These are phyloP conservation scores for Pyrrhoderma lamaoense DNA, from an alignment of 1,284 basidiomycete genomes.

Conservation along the genomic window DNA sequence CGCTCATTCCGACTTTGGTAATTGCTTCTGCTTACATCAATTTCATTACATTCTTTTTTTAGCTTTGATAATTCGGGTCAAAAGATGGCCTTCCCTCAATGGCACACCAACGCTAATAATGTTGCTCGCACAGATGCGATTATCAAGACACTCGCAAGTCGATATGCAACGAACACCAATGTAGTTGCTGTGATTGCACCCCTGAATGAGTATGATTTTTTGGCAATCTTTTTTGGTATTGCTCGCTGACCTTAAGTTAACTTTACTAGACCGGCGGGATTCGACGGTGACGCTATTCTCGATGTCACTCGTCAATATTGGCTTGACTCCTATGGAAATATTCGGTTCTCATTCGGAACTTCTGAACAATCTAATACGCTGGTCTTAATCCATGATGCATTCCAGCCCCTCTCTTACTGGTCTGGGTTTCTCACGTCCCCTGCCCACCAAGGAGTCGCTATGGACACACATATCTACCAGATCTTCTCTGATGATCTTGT, in stretches of 20 bases:
- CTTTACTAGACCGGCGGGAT: constrained; percentile 68
- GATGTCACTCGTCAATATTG: constrained; percentile 62
- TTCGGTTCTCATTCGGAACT: constrained; percentile 58
- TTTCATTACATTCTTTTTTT: constrained; percentile 2
- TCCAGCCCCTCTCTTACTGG: constrained; percentile 76
- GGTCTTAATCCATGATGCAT: constrained; percentile 78
- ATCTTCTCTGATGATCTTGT: constrained; percentile 64
- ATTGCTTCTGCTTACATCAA: neutral
- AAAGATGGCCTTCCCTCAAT: constrained; percentile 50
- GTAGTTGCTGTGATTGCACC: constrained; percentile 71
- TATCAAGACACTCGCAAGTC: constrained; percentile 55
- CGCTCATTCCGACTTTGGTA: constrained; percentile 6
- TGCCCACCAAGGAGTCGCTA: constrained; percentile 50
- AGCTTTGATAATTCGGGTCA: constrained; percentile 87
- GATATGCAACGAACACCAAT: constrained; percentile 46
- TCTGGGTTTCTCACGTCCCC: constrained; percentile 52
- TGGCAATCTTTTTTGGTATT: neutral
- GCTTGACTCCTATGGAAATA: constrained; percentile 66
- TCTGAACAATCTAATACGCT: constrained; percentile 53
- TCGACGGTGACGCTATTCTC: constrained; percentile 47
- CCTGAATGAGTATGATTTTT: constrained; percentile 68
- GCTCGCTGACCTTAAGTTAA: neutral
- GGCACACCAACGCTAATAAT: constrained; percentile 64
- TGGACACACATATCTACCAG: constrained; percentile 83
- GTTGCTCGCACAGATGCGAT: constrained; percentile 64